Evolutionary conservation across 352 stramenopile genomes (phyloP).

Genomic region (Phytopythium boreale): DNA sequence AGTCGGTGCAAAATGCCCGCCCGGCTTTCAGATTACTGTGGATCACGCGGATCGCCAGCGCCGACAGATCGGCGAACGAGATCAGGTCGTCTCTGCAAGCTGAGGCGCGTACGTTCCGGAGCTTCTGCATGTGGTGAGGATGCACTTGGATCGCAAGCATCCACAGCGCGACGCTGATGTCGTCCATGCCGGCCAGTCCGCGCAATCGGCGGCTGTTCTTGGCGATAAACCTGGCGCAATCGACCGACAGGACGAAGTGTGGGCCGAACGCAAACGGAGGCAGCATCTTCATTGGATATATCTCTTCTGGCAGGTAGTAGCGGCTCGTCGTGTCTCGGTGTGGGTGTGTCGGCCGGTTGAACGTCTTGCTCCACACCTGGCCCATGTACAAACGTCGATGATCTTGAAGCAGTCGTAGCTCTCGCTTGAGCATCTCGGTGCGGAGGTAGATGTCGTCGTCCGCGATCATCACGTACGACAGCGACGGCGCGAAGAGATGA

Average conservation of each 20-base stretch:
- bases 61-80: slow-evolving; percentile 45
- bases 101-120: slow-evolving; percentile 37
- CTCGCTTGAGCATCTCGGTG: slow-evolving; percentile 18
- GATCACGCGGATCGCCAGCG: slow-evolving; percentile 40
- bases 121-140: slow-evolving; percentile 28
- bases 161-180: slow-evolving; percentile 60
- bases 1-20: slow-evolving; percentile 35
- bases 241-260: slow-evolving; percentile 48
- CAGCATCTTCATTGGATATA: slow-evolving; percentile 29
- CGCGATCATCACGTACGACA: slow-evolving; percentile 47
- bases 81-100: slow-evolving; percentile 32
- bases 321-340: slow-evolving; percentile 17
- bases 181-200: slow-evolving; percentile 36
- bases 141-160: slow-evolving; percentile 45
- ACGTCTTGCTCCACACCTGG: slow-evolving; percentile 35
- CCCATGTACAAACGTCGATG: slow-evolving; percentile 20
- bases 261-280: slow-evolving; percentile 36
- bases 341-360: slow-evolving; percentile 17
- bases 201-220: slow-evolving; percentile 24
- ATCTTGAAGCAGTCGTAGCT: background rate
- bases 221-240: slow-evolving; percentile 39
- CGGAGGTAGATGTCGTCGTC: slow-evolving; percentile 59
- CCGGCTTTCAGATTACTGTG: slow-evolving; percentile 32
- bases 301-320: slow-evolving; percentile 29
- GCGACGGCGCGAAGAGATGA: slow-evolving; percentile 11